Conservation (phyloP, 768 basidiomycete genomes). For the Mycena latifolia region DNA sequence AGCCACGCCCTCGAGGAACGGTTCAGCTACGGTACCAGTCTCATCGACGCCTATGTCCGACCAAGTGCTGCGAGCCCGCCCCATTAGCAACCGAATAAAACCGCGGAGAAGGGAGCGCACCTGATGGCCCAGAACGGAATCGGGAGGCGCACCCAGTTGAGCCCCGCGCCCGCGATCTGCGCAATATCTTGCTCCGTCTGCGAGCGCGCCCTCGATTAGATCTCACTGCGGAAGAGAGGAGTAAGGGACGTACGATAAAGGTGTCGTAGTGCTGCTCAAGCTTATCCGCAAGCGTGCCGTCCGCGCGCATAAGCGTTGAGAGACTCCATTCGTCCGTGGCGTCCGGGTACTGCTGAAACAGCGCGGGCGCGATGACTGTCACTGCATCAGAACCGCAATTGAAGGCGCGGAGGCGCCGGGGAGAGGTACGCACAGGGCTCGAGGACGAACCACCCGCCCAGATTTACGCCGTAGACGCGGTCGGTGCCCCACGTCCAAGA, state of each 20-base stretch:
- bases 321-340: conserved; percentile 84
- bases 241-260: conserved; percentile 73
- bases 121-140: conserved; percentile 77
- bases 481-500: conserved; percentile 68
- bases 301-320: conserved; percentile 71
- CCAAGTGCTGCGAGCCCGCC: conserved; percentile 45
- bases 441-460: conserved; percentile 74
- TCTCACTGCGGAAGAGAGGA: no score
- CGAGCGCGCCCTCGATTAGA: no score
- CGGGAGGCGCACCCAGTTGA: no score
- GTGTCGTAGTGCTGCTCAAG: conserved; percentile 87
- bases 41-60: conserved; percentile 52
- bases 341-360: conserved; percentile 75
- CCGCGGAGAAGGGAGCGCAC: background rate
- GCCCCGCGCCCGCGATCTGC: no score
- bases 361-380: conserved; percentile 73
- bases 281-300: conserved; percentile 56
- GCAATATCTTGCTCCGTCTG: conserved; percentile 80
- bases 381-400: no score
- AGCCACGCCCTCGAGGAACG: conserved; percentile 78
- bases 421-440: no score
- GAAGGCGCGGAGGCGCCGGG: no score
- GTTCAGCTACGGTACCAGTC: conserved; percentile 51
- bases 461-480: conserved; percentile 58
- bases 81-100: no score